phyloP scores from a whole-genome alignment of 169 alveolate genomes.

The Cryptosporidium baileyi region DNA sequence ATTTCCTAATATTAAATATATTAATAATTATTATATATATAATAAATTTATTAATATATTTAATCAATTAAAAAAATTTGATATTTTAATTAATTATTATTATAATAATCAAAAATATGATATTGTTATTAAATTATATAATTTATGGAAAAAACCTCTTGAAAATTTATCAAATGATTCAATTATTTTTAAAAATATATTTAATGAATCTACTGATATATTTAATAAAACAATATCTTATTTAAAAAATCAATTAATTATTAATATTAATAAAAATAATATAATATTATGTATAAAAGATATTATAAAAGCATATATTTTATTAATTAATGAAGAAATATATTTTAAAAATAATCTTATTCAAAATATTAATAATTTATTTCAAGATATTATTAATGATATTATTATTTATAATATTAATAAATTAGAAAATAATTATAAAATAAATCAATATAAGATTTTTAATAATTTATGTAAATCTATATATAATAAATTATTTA shows the following conservation, averaged over 20 bases:
- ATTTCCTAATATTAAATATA: not conserved
- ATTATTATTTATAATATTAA: not conserved
- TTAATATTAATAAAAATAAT: not conserved
- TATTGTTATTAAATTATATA: not conserved
- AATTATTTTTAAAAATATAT: not conserved
- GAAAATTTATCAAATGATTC: conserved; percentile 15
- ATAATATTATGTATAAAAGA: not conserved
- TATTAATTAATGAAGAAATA: not conserved
- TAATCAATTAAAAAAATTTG: not conserved
- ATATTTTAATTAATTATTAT: not conserved
- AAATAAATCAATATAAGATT: not conserved
- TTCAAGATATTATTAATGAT: conserved; percentile 35
- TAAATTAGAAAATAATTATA: not conserved
- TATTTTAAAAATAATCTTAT: conserved; percentile 13
- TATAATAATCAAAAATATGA: conserved; percentile 9
- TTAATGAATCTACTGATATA: not conserved
- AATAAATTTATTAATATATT: not conserved
- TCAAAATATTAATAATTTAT: not conserved
- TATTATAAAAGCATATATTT: conserved; percentile 22
- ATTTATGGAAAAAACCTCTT: conserved; percentile 33
- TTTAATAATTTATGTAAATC: conserved; percentile 18
- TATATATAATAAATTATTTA: conserved; percentile 8
- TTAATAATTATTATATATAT: not conserved
- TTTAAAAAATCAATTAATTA: conserved; percentile 2
- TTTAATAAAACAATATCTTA: conserved; percentile 29